Evolutionary conservation across 352 stramenopile genomes (phyloP).

Genomic region (Pythium dissotocum): DNA sequence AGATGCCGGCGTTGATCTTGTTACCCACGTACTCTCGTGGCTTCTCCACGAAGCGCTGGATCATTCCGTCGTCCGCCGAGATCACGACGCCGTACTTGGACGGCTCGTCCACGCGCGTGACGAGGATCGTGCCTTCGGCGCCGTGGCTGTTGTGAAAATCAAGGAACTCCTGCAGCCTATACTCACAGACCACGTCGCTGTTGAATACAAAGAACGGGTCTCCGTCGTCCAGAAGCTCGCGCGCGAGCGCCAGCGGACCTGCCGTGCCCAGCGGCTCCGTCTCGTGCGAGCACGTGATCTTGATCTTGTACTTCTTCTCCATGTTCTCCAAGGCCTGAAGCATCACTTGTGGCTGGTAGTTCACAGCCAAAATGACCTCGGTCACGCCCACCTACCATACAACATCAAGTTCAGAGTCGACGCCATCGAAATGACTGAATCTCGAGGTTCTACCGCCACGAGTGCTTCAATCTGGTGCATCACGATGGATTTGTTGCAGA

Average conservation of each 20-base stretch:
- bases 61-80: constrained; percentile 71
- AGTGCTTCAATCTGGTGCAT: constrained; percentile 90
- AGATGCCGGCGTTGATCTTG: constrained; percentile 91
- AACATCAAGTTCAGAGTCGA: not conserved
- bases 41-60: constrained; percentile 91
- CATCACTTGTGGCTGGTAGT: constrained; percentile 91
- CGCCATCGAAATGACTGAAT: too few relatives aligned
- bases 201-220: constrained; percentile 93
- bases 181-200: constrained; percentile 89
- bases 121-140: constrained; percentile 80
- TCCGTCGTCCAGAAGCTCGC: constrained; percentile 79
- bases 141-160: constrained; percentile 81
- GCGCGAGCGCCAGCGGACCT: constrained; percentile 77
- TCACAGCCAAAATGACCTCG: constrained; percentile 88
- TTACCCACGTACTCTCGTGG: constrained; percentile 88
- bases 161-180: constrained; percentile 74
- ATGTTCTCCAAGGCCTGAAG: constrained; percentile 75
- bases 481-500: constrained; percentile 92
- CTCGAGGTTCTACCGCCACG: constrained; percentile 45
- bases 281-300: constrained; percentile 89
- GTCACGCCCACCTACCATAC: constrained; percentile 75
- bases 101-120: constrained; percentile 83
- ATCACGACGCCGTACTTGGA: constrained; percentile 91
- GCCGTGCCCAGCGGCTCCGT: constrained; percentile 83
- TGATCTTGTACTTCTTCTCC: constrained; percentile 89